Evolutionary conservation across 306 rosid species (phyloP).

Genomic region (Astragalus membranaceus): DNA sequence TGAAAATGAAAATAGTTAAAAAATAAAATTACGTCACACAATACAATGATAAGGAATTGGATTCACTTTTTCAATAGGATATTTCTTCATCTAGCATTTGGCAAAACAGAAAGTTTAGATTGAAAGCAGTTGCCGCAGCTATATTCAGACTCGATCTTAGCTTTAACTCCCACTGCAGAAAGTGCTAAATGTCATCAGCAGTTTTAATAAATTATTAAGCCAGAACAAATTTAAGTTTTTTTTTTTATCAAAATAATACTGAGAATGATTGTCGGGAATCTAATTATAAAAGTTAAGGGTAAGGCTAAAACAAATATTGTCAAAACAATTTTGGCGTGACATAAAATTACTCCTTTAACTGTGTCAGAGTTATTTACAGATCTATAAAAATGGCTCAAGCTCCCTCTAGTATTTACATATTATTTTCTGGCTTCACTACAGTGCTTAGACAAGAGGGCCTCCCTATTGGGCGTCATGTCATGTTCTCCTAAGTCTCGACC

Average conservation of each 20-base stretch:
- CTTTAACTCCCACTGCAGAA: background rate
- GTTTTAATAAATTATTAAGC: background rate
- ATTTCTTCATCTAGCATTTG: too few species aligned
- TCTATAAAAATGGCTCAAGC: too few species aligned
- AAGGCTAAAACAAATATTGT: background rate
- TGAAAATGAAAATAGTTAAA: too few species aligned
- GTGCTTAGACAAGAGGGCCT: constrained; percentile 9
- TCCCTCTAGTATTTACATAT: too few species aligned
- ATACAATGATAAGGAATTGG: too few species aligned
- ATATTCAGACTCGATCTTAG: background rate
- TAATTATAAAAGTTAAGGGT: background rate
- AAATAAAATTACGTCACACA: too few species aligned
- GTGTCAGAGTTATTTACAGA: background rate
- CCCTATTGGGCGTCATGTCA: background rate
- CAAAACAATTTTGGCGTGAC: background rate
- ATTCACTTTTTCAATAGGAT: too few species aligned
- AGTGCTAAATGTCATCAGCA: background rate
- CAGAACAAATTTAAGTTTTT: too few species aligned
- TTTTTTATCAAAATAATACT: background rate
- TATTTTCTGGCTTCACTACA: background rate
- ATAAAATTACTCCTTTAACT: background rate
- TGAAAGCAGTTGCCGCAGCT: background rate
- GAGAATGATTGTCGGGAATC: background rate
- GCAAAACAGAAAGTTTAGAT: background rate
- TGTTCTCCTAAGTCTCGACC: constrained; percentile 25